Base-by-base conservation (phyloP, 2,329 filamentous ascomycete genomes). In the Parastagonospora avenae region DNA sequence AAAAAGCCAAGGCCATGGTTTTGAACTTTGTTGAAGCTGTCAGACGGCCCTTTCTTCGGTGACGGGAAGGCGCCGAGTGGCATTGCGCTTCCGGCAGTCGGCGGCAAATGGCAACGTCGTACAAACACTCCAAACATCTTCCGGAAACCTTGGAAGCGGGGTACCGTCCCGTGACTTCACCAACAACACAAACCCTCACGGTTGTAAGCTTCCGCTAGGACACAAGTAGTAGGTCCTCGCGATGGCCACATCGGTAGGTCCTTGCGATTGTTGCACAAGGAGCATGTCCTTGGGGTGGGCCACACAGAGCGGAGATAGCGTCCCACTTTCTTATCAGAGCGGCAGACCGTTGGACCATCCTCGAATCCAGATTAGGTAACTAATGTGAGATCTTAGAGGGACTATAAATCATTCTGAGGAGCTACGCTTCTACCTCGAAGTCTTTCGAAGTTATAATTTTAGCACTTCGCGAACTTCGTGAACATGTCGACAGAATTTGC, bases 401-500 rank as follows among this genome's bases (percentile, higher is more conserved):
- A 30, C 35, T 51, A 49, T 53, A 53, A 47, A 44, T 11, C 27
- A 35, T 24, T 24, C 5, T 24, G 19, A 42, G 29, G 19, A 24
- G 19, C 19, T 24, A 24, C 19, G 19, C 31, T 14, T 44, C 33
- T 12, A 33, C 3, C 9, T 33, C 14, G 11, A 19, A 27, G 15
- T 44, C 16, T 27, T 36, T 31, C 27, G 28, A 27, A 15, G 11
- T 4, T 29, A 19, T 7, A 38, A 27, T 39, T 38, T 24, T 27
- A 31, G 29, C 50, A 19, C 40, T 33, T 15, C 19, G 35, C 16
- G 33, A 29, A 38, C n/a, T 28, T 40, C n/a, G 11, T 27, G 10
- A 55, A 45, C 5, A 72, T 72, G 67, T 66, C 69, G 35, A 64
- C 64, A 45, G 60, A 72, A 55, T 19, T 67, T 42, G 57, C 64